Evolutionary conservation across 345 rosid genomes (phyloP).

Genomic region (Trapa incisa): DNA sequence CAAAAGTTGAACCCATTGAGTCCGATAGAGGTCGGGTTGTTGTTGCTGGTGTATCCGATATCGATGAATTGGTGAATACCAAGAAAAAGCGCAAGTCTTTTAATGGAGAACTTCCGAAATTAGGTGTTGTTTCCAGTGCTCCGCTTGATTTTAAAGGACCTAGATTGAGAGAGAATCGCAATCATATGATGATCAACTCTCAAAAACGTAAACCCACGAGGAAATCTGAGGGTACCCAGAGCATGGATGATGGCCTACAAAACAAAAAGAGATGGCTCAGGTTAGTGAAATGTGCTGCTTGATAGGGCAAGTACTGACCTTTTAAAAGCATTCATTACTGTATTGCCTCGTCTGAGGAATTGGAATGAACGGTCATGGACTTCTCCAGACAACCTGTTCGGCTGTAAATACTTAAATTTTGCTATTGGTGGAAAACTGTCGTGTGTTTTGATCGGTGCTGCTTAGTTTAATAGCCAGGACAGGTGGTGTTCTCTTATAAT

Average conservation of each 20-base stretch:
- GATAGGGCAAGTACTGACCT: neutral
- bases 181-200: constrained; percentile 17
- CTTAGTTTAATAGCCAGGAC: neutral
- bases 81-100: constrained; percentile 20
- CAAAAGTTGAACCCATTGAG: constrained; percentile 23
- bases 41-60: constrained; percentile 6
- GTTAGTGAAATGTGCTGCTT: constrained; percentile 31
- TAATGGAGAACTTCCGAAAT: constrained; percentile 43
- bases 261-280: constrained; percentile 65
- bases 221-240: constrained; percentile 20
- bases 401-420: neutral
- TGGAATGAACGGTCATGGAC: neutral
- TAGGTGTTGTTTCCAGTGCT: constrained; percentile 46
- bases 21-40: neutral
- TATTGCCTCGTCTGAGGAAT: neutral
- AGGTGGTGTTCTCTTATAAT: neutral
- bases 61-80: constrained; percentile 3
- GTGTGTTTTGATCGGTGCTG: neutral
- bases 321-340: neutral
- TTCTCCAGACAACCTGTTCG: neutral
- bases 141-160: constrained; percentile 24
- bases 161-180: constrained; percentile 53
- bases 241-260: constrained; percentile 17
- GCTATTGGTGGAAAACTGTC: neutral
- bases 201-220: constrained; percentile 17